Evolutionary conservation across 1,284 basidiomycete species (phyloP), one percentile per base, ranked within the genome.

Genomic region (Sanghuangporus sanghuang): DNA sequence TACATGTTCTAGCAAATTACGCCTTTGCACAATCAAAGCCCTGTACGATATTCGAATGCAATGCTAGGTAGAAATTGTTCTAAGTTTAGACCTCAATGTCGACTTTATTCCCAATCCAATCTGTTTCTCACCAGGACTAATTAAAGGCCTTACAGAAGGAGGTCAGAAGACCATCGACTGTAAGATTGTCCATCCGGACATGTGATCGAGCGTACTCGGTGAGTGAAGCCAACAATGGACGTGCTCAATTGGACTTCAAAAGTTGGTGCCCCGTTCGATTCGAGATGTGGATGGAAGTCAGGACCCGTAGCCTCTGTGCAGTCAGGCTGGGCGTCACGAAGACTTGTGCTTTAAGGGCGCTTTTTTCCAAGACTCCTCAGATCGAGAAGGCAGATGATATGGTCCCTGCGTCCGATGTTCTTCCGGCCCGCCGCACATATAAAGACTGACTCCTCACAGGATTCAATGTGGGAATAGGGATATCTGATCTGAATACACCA

Each of bases 391-490:
- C 27, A 32, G 27, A 32, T 12, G 49, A 27, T 23, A 27, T 52
- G 49, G n/a, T 32, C 49, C 12, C 49, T 23, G 21, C 49, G 11
- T 55, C 60, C 60, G 54, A 61, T 56, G n/a, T 56, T 54, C 52
- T 38, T 36, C 54, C 60, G 52, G 38, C 21, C 60, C 18, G 27
- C 27, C 27, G 39, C 38, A 8, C n/a, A 56, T 55, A 55, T 55
- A 61, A 46, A 44, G 1, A 38, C 27, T 16, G 23, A 27, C 16
- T 40, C 32, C 57, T 49, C 16, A 18, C 18, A 36, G 58, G 44
- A n/a, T 35, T n/a, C 27, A 16, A 12, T 27, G 9, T 21, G 58
- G 32, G 58, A 14, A 36, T 36, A 7, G 14, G 55, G 14, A 11
- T 27, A 21, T 14, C n/a, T 35, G 32, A 23, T 39, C 35, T 52